These are phyloP conservation scores for Sechiopsis laciniata DNA, from an alignment of 306 rosid species.

Conservation along the genomic window DNA sequence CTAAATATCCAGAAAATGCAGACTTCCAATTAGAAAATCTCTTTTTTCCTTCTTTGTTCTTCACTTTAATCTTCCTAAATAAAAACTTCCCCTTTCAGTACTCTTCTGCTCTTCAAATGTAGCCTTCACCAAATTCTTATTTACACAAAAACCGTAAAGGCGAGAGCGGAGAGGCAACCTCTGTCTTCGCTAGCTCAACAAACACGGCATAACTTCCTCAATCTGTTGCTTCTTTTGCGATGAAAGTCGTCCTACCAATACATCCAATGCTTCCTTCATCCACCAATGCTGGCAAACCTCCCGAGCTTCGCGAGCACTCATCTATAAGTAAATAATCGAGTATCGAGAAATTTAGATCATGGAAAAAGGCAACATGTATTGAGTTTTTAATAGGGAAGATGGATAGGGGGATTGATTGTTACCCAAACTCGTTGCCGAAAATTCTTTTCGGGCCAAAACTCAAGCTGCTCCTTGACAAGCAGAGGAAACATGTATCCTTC, in stretches of 20 bases:
- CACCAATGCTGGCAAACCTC: conserved; percentile 85
- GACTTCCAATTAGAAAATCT: neutral
- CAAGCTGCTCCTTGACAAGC: conserved; percentile 70
- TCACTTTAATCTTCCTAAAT: conserved; percentile 18
- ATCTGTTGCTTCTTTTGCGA: conserved; percentile 21
- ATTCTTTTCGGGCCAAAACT: conserved; percentile 81
- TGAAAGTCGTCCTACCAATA: conserved; percentile 46
- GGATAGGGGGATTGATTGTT: conserved; percentile 1
- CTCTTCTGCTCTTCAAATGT: neutral
- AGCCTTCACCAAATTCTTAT: conserved; percentile 18
- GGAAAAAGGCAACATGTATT: neutral
- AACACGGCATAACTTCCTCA: conserved; percentile 18
- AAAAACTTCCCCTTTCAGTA: neutral
- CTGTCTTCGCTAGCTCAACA: neutral
- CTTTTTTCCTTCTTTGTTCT: neutral
- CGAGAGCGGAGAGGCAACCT: neutral
- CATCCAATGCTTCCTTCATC: conserved; percentile 92
- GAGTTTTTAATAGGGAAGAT: neutral
- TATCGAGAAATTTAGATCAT: neutral
- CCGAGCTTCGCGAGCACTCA: conserved; percentile 67
- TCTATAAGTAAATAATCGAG: conserved; percentile 32
- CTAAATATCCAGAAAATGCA: conserved; percentile 17
- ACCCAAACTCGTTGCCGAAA: conserved; percentile 77
- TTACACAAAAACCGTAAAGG: conserved; percentile 3
- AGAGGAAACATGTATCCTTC: conserved; percentile 94